Evolutionary conservation across 345 rosid species (phyloP).

Genomic region (Camelina neglecta): DNA sequence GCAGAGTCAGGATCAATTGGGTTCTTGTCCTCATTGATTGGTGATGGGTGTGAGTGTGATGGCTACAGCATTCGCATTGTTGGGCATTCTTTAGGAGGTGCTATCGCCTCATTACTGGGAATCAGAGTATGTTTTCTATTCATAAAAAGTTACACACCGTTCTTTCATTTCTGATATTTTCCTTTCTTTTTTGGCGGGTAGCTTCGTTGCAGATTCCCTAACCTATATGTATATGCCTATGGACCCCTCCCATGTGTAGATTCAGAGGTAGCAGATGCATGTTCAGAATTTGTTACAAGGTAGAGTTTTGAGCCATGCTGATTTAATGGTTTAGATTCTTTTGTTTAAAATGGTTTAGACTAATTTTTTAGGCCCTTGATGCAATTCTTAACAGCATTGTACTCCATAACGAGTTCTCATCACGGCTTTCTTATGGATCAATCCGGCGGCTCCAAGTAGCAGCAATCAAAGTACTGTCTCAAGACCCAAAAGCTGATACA

Average conservation of each 20-base stretch:
- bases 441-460: conserved; percentile 83
- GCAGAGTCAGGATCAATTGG: conserved; percentile 56
- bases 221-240: conserved; percentile 72
- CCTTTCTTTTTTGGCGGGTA: conserved; percentile 32
- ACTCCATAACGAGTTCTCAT: conserved; percentile 83
- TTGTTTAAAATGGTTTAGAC: neutral
- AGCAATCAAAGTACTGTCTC: conserved; percentile 72
- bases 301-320: conserved; percentile 38
- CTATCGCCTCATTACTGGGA: conserved; percentile 86
- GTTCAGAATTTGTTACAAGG: conserved; percentile 88
- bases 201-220: conserved; percentile 68
- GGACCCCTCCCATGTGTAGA: conserved; percentile 94
- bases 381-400: conserved; percentile 70
- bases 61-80: conserved; percentile 75
- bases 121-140: conserved; percentile 59
- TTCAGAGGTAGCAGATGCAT: conserved; percentile 71
- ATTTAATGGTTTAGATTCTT: conserved; percentile 5
- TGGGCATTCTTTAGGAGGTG: conserved; percentile 96
- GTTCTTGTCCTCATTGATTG: conserved; percentile 78
- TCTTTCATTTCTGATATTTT: conserved; percentile 12
- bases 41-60: conserved; percentile 88
- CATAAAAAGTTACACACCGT: conserved; percentile 6
- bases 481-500: conserved; percentile 67
- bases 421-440: conserved; percentile 92
- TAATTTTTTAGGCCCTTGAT: conserved; percentile 36